Conservation (phyloP, 805 yeast species). For the Candida tammaniensis region DNA sequence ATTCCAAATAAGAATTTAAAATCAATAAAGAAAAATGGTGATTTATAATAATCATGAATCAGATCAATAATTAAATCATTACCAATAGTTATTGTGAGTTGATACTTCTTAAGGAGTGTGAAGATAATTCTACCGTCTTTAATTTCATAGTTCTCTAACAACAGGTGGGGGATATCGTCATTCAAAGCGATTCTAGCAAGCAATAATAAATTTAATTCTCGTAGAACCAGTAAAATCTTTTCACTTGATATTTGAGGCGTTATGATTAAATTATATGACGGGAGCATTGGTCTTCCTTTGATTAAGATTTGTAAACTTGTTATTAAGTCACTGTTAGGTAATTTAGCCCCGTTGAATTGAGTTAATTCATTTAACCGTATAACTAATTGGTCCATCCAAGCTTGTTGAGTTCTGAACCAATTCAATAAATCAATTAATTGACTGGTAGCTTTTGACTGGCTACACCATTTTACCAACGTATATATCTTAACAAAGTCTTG, state of each 20-base stretch:
- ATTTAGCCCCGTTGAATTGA: conserved; percentile 79
- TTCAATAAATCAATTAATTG: conserved; percentile 80
- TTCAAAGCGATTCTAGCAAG: conserved; percentile 72
- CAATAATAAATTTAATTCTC: conserved; percentile 67
- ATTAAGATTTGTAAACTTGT: conserved; percentile 85
- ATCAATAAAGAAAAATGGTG: conserved; percentile 77
- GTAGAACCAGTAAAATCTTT: conserved; percentile 57
- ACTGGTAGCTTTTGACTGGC: conserved; percentile 66
- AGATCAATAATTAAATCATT: conserved; percentile 51
- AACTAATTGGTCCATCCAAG: conserved; percentile 56
- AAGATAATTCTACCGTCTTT: conserved; percentile 75
- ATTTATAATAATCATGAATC: conserved; percentile 39
- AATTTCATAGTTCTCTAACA: conserved; percentile 56
- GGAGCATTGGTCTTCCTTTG: conserved; percentile 72
- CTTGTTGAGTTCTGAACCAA: conserved; percentile 82
- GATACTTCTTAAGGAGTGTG: conserved; percentile 61
- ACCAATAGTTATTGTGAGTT: conserved; percentile 65
- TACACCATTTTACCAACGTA: conserved; percentile 87
- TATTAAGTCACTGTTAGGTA: conserved; percentile 86
- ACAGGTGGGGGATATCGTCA: conserved; percentile 60
- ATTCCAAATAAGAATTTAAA: conserved; percentile 62
- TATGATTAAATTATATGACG: conserved; percentile 58
- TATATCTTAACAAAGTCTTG: conserved; percentile 83
- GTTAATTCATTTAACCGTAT: conserved; percentile 68
- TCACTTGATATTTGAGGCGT: conserved; percentile 49